These are phyloP conservation scores for Dryadomyces quercus-mongolicae DNA, from an alignment of 2,329 filamentous ascomycete species.

Conservation along the genomic window DNA sequence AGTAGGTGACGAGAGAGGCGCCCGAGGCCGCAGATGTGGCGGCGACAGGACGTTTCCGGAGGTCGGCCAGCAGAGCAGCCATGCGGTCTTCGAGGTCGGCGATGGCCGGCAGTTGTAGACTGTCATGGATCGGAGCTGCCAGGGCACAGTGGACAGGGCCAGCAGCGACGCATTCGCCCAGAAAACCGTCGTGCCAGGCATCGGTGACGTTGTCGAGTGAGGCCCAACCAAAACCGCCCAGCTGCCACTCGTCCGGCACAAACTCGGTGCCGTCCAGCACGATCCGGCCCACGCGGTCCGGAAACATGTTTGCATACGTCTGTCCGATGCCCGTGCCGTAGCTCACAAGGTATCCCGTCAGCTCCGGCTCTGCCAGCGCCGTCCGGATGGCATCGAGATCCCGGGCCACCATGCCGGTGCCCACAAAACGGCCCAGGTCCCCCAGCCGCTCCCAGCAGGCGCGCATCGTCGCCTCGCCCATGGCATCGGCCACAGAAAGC, in stretches of 20 bases:
- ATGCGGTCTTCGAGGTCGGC: conserved; percentile 26
- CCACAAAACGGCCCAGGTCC: conserved; percentile 32
- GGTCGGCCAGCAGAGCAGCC: conserved; percentile 22
- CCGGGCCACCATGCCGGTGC: conserved; percentile 32
- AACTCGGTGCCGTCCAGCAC: conserved; percentile 38
- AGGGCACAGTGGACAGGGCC: conserved; percentile 33
- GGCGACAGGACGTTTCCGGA: conserved; percentile 24
- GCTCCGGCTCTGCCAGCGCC: conserved; percentile 30
- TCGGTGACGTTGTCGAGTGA: conserved; percentile 36
- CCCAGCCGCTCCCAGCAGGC: conserved; percentile 30
- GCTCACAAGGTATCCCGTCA: conserved; percentile 37
- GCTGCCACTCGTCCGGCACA: conserved; percentile 29
- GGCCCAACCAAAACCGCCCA: conserved; percentile 34
- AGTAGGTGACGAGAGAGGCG: conserved; percentile 33
- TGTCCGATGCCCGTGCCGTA: conserved; percentile 41
- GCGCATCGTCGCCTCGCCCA: conserved; percentile 30
- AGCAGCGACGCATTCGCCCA: conserved; percentile 36
- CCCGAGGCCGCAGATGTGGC: conserved; percentile 26
- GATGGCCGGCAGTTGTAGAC: conserved; percentile 10
- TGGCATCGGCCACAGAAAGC: conserved; percentile 30
- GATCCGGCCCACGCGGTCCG: conserved; percentile 32
- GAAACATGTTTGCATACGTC: conserved; percentile 39
- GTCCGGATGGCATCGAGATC: conserved; percentile 37
- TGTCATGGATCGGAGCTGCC: conserved; percentile 14
- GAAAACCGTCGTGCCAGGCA: conserved; percentile 36